Evolutionary conservation across 495 filamentous ascomycete species (phyloP), one percentile per base, ranked within the genome.

Genomic region (Penicilliopsis zonata): DNA sequence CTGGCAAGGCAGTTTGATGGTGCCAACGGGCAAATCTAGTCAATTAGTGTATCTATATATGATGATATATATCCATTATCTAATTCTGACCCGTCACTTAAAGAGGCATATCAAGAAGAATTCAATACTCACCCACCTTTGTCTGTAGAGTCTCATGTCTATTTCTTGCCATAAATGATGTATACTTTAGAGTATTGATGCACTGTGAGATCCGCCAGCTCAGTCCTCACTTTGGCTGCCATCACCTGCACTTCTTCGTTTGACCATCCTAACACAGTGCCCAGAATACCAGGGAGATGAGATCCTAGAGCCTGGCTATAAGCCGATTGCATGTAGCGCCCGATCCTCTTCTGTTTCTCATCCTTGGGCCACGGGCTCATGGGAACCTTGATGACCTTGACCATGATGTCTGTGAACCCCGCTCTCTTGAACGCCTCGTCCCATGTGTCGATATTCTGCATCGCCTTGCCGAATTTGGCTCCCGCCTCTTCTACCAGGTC

Each of bases 241-340:
- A 77, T 56, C 7, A 59, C 59, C 39, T 76, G 63, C 13, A 71
- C 63, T 43, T 78, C 57, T 13, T 59, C 59, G 5, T 34, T 52
- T 9, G 32, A 60, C 63, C 69, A 73, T 2, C 69, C 67, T 9
- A 72, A 55, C 12, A 66, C 55, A 12, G 63, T 61, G 1, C 69
- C 74, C 37, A 77, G 73, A 1, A 73, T 43, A 15, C 60, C 63
- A 30, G 67, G 65, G 18, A 50, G 61, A 29, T 72, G 63, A 0
- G 62, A 57, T 8, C 65, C 48, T 36, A 74, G 30, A 1, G 66
- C 71, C 34, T 60, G 52, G 25, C 64, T 43, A 47, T 66, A 57
- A 38, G 69, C 64, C 19, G 53, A 49, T 16, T 63, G 57, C 22
- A 61, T 53, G 43, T 56, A 67, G 18, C 43, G 44, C 8, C 47